Percentiles rank a stretch among this genome's conserved stretches.
phyloP scores from a whole-genome alignment of 2,329 filamentous ascomycete genomes.

The Bipolaris oryzae region DNA sequence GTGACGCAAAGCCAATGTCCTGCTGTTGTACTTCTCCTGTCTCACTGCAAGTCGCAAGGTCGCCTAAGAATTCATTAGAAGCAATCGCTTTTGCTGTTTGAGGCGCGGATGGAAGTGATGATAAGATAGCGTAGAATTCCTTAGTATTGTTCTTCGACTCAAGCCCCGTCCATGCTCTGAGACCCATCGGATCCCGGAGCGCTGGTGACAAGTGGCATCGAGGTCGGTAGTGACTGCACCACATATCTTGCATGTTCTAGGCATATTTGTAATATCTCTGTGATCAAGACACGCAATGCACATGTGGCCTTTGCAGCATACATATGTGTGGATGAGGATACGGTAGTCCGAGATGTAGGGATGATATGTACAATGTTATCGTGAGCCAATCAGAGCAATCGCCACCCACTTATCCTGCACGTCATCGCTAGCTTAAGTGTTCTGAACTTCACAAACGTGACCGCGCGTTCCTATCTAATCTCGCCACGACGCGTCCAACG shows the following conservation, averaged over 20 bases:
- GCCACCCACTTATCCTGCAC: slow-evolving; percentile 17
- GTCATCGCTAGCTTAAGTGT: slow-evolving; percentile 16
- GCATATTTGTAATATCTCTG: not conserved
- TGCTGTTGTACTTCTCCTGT: slow-evolving; percentile 13
- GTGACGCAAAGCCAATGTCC: slow-evolving; percentile 17
- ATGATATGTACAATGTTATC: not conserved
- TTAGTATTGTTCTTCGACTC: slow-evolving; percentile 46
- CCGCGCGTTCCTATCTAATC: slow-evolving; percentile 18
- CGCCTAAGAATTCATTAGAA: slow-evolving; percentile 1
- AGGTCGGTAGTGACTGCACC: not conserved
- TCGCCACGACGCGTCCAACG: slow-evolving; percentile 27
- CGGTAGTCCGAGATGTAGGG: not conserved
- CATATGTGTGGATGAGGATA: not conserved
- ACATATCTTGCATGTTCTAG: not conserved
- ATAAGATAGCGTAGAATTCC: slow-evolving; percentile 22
- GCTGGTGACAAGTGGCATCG: slow-evolving; percentile 1
- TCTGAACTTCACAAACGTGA: slow-evolving; percentile 18
- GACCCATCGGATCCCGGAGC: slow-evolving; percentile 13
- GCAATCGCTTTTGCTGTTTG: slow-evolving; percentile 16
- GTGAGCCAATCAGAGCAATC: slow-evolving; percentile 3
- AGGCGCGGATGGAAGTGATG: slow-evolving; percentile 13
- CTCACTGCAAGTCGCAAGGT: slow-evolving; percentile 15
- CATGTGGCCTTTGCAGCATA: not conserved
- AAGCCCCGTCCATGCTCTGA: slow-evolving; percentile 22
- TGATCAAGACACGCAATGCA: not conserved